Conservation (phyloP, 192 early-diverging fungal genomes). For the Rhizoclosmatium globosum region DNA sequence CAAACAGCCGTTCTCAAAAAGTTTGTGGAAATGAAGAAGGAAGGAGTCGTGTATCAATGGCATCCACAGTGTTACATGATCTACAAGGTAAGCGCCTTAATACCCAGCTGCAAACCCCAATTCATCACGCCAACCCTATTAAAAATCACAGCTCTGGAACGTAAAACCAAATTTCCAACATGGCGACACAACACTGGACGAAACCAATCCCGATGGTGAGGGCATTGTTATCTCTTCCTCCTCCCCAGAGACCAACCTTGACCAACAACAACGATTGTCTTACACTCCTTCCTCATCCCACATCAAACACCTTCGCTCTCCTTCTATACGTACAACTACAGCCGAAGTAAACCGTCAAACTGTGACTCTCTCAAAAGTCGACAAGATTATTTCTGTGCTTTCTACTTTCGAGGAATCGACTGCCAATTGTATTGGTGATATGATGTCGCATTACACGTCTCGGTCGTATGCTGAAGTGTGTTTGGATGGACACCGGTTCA, state of each 20-base stretch:
- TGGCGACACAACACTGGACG: not conserved
- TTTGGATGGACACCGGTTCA: conserved; percentile 83
- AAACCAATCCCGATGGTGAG: conserved; percentile 35
- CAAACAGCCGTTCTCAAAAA: conserved; percentile 93
- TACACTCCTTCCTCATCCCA: not conserved
- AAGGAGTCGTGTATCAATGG: conserved; percentile 85
- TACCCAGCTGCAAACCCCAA: too few species aligned
- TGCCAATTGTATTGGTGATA: conserved; percentile 94
- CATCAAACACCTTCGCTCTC: not conserved
- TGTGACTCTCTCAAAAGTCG: conserved; percentile 86
- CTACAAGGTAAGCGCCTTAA: conserved; percentile 76
- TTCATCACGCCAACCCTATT: too few species aligned
- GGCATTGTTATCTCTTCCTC: not conserved
- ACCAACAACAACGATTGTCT: not conserved
- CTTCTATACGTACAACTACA: conserved; percentile 10
- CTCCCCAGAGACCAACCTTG: not conserved
- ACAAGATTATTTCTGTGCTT: conserved; percentile 88
- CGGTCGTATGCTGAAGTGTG: conserved; percentile 61
- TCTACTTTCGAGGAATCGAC: conserved; percentile 97
- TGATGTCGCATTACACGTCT: conserved; percentile 90
- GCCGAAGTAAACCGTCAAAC: conserved; percentile 64
- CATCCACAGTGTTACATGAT: conserved; percentile 99
- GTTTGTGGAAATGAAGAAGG: conserved; percentile 90
- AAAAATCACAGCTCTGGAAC: conserved; percentile 51
- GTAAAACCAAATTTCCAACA: conserved; percentile 44